Evolutionary conservation across 768 basidiomycete species (phyloP).

Genomic region (Strobilomyces confusus): DNA sequence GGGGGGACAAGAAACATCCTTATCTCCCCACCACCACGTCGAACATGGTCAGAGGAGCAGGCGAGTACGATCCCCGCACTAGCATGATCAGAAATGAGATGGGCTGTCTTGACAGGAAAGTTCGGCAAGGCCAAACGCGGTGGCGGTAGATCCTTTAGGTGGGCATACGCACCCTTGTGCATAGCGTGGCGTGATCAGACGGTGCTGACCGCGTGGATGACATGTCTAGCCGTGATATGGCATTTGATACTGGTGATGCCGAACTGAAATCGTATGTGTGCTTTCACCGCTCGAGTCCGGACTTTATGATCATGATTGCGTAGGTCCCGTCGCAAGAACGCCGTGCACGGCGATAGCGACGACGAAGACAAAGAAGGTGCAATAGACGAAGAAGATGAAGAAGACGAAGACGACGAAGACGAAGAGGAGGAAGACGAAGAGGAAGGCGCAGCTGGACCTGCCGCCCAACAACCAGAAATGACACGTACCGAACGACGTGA

Average conservation of each 20-base stretch:
- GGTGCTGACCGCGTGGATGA: slow-evolving; percentile 7
- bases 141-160: slow-evolving; percentile 85
- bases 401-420: slow-evolving; percentile 39
- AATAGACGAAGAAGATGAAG: slow-evolving; percentile 39
- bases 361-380: slow-evolving; percentile 34
- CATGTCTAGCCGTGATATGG: slow-evolving; percentile 51
- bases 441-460: slow-evolving; percentile 31
- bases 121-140: slow-evolving; percentile 88
- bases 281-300: slow-evolving; percentile 7
- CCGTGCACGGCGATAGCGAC: slow-evolving; percentile 32
- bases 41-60: slow-evolving; percentile 33
- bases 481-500: slow-evolving; percentile 71
- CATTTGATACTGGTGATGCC: slow-evolving; percentile 54
- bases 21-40: background rate
- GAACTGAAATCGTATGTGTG: slow-evolving; percentile 43
- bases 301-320: slow-evolving; percentile 7
- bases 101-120: slow-evolving; percentile 46
- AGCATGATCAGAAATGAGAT: background rate
- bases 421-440: slow-evolving; percentile 42
- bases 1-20: background rate
- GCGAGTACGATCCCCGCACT: background rate
- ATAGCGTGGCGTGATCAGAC: slow-evolving; percentile 1
- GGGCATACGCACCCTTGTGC: slow-evolving; percentile 1
- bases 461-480: slow-evolving; percentile 46
- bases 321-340: slow-evolving; percentile 25